Conservation (phyloP, 2,329 filamentous ascomycete species). For the Calonectria henricotiae region DNA sequence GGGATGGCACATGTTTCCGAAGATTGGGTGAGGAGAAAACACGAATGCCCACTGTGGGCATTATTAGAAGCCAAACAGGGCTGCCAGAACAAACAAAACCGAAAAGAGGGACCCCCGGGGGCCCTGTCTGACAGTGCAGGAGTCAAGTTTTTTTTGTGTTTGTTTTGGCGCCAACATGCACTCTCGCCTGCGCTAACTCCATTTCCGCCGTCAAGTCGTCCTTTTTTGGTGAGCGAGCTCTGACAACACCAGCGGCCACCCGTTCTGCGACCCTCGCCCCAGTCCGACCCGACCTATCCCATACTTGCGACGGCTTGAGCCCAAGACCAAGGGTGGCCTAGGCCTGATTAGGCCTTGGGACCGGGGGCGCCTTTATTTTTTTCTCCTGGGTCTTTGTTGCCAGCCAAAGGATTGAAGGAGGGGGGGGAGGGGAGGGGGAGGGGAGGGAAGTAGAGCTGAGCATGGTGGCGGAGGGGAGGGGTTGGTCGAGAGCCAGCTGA, state of each 20-base stretch:
- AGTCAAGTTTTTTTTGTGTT: not conserved
- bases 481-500: not conserved
- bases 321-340: conserved; percentile 20
- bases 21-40: conserved; percentile 1
- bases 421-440: not conserved
- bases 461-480: conserved; percentile 11
- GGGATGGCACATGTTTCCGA: conserved; percentile 22
- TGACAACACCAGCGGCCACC: conserved; percentile 17
- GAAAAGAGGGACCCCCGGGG: conserved; percentile 1
- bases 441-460: not conserved
- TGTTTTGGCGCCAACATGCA: conserved; percentile 13
- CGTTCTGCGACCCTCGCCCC: conserved; percentile 6
- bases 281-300: conserved; percentile 17
- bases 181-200: conserved; percentile 5
- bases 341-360: conserved; percentile 24
- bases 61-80: conserved; percentile 11
- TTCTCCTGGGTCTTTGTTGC: conserved; percentile 2
- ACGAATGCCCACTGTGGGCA: conserved; percentile 11
- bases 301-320: not conserved
- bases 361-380: conserved; percentile 7
- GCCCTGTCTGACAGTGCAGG: conserved; percentile 18
- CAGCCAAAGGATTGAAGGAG: conserved; percentile 12
- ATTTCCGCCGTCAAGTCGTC: conserved; percentile 17
- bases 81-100: conserved; percentile 10
- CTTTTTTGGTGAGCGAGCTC: conserved; percentile 6